These are phyloP conservation scores for Aspergillus novofumigatus DNA, from an alignment of 2,329 filamentous ascomycete species.

Conservation along the genomic window DNA sequence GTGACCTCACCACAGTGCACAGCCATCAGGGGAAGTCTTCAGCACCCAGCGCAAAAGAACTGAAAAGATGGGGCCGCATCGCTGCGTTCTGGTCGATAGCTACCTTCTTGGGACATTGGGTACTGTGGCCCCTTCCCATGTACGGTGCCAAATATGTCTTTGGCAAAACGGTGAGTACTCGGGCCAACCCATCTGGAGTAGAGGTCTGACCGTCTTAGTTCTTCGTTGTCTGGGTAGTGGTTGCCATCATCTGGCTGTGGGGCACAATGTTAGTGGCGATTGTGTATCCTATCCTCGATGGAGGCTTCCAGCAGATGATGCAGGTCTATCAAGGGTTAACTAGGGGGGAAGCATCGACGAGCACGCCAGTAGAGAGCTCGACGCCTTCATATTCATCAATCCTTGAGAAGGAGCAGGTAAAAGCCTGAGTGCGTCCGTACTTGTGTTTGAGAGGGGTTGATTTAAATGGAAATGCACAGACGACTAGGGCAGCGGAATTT, in stretches of 20 bases:
- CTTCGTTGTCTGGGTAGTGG: slow-evolving; percentile 49
- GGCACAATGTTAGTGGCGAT: slow-evolving; percentile 47
- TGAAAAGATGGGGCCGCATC: slow-evolving; percentile 47
- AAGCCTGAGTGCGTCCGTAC: too few relatives aligned
- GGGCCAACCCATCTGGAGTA: neutral
- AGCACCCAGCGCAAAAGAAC: slow-evolving; percentile 27
- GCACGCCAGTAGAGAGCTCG: too few relatives aligned
- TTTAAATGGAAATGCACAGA: too few relatives aligned
- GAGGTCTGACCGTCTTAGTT: slow-evolving; percentile 31
- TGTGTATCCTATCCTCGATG: slow-evolving; percentile 50
- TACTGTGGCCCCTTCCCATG: slow-evolving; percentile 54
- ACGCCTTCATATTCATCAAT: too few relatives aligned
- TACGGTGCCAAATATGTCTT: slow-evolving; percentile 51
- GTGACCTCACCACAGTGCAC: slow-evolving; percentile 19
- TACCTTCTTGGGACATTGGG: slow-evolving; percentile 52
- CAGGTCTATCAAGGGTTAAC: slow-evolving; percentile 15
- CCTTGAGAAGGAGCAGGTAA: too few relatives aligned
- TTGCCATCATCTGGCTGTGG: slow-evolving; percentile 54
- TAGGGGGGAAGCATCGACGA: too few relatives aligned
- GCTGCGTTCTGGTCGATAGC: slow-evolving; percentile 46
- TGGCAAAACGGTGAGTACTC: slow-evolving; percentile 32
- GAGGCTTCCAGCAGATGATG: slow-evolving; percentile 31
- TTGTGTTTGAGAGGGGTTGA: too few relatives aligned
- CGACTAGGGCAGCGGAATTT: too few relatives aligned
- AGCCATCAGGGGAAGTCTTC: neutral